A percentile compares a stretch with the other conserved stretches of the same genome.
Conservation (phyloP, 2,329 filamentous ascomycete species). For the Nothopassalora personata region DNA sequence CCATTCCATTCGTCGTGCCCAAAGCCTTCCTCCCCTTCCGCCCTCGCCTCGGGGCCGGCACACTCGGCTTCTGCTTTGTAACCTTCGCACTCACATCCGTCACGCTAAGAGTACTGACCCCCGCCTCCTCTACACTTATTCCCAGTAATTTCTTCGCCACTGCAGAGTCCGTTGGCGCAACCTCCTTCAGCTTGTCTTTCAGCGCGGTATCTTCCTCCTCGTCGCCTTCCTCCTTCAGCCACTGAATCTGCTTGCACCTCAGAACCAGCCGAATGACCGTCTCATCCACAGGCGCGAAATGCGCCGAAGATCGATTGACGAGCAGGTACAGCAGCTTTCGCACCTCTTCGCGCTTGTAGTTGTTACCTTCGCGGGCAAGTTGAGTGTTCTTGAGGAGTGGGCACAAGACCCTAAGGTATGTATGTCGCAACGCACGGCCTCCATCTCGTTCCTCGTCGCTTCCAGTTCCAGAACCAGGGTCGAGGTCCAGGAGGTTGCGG, state of each 20-base stretch:
- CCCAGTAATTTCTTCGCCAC: constrained; percentile 56
- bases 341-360: constrained; percentile 89
- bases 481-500: constrained; percentile 90
- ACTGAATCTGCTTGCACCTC: constrained; percentile 51
- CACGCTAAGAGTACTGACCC: constrained; percentile 69
- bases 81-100: constrained; percentile 63
- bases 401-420: constrained; percentile 87
- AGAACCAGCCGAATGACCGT: constrained; percentile 73
- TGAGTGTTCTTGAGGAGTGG: constrained; percentile 89
- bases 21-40: constrained; percentile 31
- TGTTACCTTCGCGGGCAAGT: constrained; percentile 67
- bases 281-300: constrained; percentile 76
- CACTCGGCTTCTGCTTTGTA: constrained; percentile 74
- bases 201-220: constrained; percentile 24
- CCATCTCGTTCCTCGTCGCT: constrained; percentile 27
- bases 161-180: constrained; percentile 25
- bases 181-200: constrained; percentile 24
- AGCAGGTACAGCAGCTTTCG: constrained; percentile 69
- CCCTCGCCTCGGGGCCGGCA: constrained; percentile 69
- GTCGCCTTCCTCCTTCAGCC: constrained; percentile 33
- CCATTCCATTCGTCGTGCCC: constrained; percentile 1
- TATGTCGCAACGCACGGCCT: constrained; percentile 65
- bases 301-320: constrained; percentile 41
- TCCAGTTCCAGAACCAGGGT: constrained; percentile 56
- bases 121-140: constrained; percentile 64